Percentiles rank a stretch among this genome's conserved stretches.
phyloP scores from a whole-genome alignment of 2,329 filamentous ascomycete species.

The Cytospora leucostoma region DNA sequence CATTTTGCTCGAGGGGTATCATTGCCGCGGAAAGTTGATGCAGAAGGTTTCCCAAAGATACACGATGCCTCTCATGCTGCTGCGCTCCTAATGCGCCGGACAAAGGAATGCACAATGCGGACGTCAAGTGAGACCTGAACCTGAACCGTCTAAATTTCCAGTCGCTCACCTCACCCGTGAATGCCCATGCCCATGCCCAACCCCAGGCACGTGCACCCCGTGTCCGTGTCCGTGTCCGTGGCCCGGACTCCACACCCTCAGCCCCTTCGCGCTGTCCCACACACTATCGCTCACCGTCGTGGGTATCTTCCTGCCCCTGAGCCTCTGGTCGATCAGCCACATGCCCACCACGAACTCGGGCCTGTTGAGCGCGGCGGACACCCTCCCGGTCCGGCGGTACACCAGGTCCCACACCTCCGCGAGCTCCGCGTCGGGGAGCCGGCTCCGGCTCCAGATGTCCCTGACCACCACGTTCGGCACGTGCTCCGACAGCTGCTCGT shows the following conservation, averaged over 20 bases:
- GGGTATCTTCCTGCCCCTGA: constrained; percentile 79
- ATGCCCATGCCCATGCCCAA: constrained; percentile 19
- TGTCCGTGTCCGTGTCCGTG: constrained; percentile 3
- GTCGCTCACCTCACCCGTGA: too few species aligned
- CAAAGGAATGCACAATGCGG: neutral
- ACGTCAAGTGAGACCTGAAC: neutral
- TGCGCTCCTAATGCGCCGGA: neutral
- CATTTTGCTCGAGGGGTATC: constrained; percentile 11
- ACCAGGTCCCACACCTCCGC: constrained; percentile 79
- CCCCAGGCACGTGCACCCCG: constrained; percentile 30
- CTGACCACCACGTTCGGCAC: constrained; percentile 69
- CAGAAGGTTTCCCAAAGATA: constrained; percentile 1
- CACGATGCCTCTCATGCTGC: neutral
- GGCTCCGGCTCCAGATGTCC: constrained; percentile 74
- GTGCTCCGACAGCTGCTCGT: constrained; percentile 44
- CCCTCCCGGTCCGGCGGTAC: constrained; percentile 45
- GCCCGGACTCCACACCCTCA: constrained; percentile 38
- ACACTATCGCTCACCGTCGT: constrained; percentile 70
- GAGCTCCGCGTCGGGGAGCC: constrained; percentile 67
- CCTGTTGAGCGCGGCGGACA: constrained; percentile 51
- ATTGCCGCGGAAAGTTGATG: constrained; percentile 14
- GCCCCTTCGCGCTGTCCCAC: constrained; percentile 67
- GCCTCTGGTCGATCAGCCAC: constrained; percentile 79
- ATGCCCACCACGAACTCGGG: constrained; percentile 81
- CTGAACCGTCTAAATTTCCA: neutral